A percentile compares a stretch with the other conserved stretches of the same genome.
These are phyloP conservation scores for Hypsizygus marmoreus DNA, from an alignment of 768 basidiomycete genomes.

Conservation along the genomic window DNA sequence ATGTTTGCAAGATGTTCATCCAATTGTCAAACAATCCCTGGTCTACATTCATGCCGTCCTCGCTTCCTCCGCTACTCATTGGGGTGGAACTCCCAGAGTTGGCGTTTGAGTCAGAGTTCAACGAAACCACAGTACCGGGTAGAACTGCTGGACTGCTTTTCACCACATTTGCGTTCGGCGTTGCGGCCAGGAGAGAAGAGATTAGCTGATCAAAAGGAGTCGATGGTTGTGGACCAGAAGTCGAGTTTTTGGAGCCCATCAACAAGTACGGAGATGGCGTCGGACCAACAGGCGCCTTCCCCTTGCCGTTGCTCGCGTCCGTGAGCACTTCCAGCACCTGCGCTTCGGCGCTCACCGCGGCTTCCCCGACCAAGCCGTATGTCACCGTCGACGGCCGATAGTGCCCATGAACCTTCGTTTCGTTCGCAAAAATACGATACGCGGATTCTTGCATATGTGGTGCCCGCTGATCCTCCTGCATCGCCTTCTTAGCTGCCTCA, in stretches of 20 bases:
- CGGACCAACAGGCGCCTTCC: not conserved
- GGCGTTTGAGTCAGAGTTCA: constrained; percentile 8
- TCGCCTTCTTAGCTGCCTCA: constrained; percentile 14
- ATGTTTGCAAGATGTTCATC: constrained; percentile 51
- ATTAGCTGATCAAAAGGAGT: constrained; percentile 42
- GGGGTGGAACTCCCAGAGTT: not conserved
- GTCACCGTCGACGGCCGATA: constrained; percentile 34
- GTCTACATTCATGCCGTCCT: constrained; percentile 28
- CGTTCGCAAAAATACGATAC: not conserved
- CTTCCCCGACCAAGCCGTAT: constrained; percentile 27
- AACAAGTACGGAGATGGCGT: constrained; percentile 1
- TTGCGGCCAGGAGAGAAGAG: constrained; percentile 37
- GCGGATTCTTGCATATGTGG: not conserved
- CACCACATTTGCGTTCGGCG: constrained; percentile 12
- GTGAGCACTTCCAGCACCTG: constrained; percentile 24
- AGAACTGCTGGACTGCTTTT: not conserved
- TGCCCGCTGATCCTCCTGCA: constrained; percentile 11
- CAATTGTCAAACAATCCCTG: constrained; percentile 48
- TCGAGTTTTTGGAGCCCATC: not conserved
- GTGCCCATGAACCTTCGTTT: constrained; percentile 27
- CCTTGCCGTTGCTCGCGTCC: constrained; percentile 23
- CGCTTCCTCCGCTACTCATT: not conserved
- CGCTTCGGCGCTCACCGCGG: constrained; percentile 10
- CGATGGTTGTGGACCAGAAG: constrained; percentile 16
- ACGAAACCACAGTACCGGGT: constrained; percentile 6